These are phyloP conservation scores for Pseudonitzschia multiseries DNA, from an alignment of 108 stramenopile genomes.

Conservation along the genomic window DNA sequence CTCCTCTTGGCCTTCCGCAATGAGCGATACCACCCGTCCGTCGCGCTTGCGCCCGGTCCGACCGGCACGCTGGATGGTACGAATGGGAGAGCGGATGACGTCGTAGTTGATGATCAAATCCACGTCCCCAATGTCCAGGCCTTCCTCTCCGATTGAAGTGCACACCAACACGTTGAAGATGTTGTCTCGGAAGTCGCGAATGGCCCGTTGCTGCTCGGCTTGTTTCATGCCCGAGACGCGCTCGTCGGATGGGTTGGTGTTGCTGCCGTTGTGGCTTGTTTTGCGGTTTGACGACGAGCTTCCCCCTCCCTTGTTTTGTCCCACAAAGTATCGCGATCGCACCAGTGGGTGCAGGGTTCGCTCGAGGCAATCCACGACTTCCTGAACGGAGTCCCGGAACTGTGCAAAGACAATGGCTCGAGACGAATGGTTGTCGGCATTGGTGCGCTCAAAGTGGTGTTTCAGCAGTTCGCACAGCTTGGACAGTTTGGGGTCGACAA, in stretches of 20 bases:
- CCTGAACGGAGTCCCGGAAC: slow-evolving; percentile 73
- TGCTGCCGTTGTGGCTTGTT: slow-evolving; percentile 9
- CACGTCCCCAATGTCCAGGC: slow-evolving; percentile 96
- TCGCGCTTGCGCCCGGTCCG: slow-evolving; percentile 89
- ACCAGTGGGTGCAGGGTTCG: slow-evolving; percentile 39
- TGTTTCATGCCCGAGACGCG: slow-evolving; percentile 79
- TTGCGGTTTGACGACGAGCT: too few species aligned
- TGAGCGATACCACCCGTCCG: slow-evolving; percentile 81
- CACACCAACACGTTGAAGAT: slow-evolving; percentile 91
- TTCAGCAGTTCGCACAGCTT: slow-evolving; percentile 74
- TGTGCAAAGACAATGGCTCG: slow-evolving; percentile 91
- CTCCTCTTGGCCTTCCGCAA: slow-evolving; percentile 76
- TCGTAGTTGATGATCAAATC: slow-evolving; percentile 95
- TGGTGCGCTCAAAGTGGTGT: slow-evolving; percentile 75
- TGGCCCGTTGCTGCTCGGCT: slow-evolving; percentile 77
- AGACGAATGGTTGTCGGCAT: slow-evolving; percentile 47
- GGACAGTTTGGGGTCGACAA: slow-evolving; percentile 64
- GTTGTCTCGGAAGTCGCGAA: slow-evolving; percentile 75
- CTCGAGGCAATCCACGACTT: slow-evolving; percentile 61
- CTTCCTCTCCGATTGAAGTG: slow-evolving; percentile 94
- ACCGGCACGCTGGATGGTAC: slow-evolving; percentile 88
- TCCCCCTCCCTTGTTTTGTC: slow-evolving; percentile 66
- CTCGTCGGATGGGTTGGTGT: slow-evolving; percentile 1
- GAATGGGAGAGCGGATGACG: slow-evolving; percentile 77
- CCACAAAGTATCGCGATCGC: slow-evolving; percentile 73